Conservation (phyloP, 495 filamentous ascomycete genomes). For the Melanomma pulvis-pyrius region DNA sequence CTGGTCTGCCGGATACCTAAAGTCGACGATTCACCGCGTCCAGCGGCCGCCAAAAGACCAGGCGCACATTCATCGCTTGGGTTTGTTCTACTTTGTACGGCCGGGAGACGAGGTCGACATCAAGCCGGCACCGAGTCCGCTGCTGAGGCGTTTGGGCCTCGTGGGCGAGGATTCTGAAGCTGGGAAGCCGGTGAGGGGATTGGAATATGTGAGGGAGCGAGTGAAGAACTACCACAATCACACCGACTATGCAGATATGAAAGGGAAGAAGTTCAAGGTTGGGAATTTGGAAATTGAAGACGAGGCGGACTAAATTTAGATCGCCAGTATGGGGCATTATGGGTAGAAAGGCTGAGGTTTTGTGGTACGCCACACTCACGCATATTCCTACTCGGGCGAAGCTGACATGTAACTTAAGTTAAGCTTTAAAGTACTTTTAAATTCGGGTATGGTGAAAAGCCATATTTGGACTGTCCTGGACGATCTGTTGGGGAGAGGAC, state of each 20-base stretch:
- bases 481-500: too few species aligned
- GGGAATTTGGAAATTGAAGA: slow-evolving; percentile 36
- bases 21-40: slow-evolving; percentile 39
- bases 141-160: slow-evolving; percentile 54
- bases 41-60: slow-evolving; percentile 40
- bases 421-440: too few species aligned
- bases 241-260: slow-evolving; percentile 34
- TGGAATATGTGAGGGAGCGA: slow-evolving; percentile 53
- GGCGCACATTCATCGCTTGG: slow-evolving; percentile 39
- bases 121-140: slow-evolving; percentile 50
- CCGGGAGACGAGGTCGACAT: slow-evolving; percentile 49
- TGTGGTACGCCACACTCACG: too few species aligned
- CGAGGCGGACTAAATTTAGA: slow-evolving; percentile 20
- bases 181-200: slow-evolving; percentile 42
- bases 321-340: neutral
- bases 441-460: too few species aligned
- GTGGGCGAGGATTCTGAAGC: slow-evolving; percentile 44
- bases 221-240: slow-evolving; percentile 47
- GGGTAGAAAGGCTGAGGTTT: neutral
- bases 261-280: slow-evolving; percentile 33
- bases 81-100: slow-evolving; percentile 45
- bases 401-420: too few species aligned
- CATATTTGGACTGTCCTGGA: too few species aligned
- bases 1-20: slow-evolving; percentile 42
- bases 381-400: too few species aligned